Conservation (phyloP, 164 flowering plant species). For the Annona cherimola region DNA sequence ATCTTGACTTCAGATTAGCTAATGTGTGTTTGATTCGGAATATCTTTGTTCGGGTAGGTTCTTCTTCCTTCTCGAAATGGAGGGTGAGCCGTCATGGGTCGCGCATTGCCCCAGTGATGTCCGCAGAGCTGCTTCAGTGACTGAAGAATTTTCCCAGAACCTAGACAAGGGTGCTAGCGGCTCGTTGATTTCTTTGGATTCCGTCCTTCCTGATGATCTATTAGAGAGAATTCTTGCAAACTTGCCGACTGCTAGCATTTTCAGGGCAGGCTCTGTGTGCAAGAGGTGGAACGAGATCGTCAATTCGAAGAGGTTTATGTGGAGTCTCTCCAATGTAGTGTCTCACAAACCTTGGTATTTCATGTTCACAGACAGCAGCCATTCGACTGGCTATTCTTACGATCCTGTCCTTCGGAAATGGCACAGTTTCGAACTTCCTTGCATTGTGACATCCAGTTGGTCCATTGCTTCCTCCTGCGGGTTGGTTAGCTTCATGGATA, state of each 20-base stretch:
- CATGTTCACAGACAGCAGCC: slow-evolving; percentile 84
- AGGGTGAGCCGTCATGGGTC: slow-evolving; percentile 27
- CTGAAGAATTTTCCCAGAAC: slow-evolving; percentile 36
- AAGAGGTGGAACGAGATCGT: slow-evolving; percentile 83
- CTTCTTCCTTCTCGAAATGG: slow-evolving; percentile 13
- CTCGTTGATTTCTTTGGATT: slow-evolving; percentile 41
- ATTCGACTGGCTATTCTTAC: slow-evolving; percentile 73
- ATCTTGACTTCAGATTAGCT: background rate
- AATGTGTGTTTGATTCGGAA: background rate
- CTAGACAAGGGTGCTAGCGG: slow-evolving; percentile 43
- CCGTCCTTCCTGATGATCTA: slow-evolving; percentile 75
- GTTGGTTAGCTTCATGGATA: slow-evolving; percentile 83
- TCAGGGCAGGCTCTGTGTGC: slow-evolving; percentile 82
- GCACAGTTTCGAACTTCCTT: slow-evolving; percentile 77
- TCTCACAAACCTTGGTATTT: slow-evolving; percentile 88
- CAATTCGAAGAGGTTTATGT: slow-evolving; percentile 56
- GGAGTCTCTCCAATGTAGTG: slow-evolving; percentile 42
- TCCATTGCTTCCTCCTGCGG: slow-evolving; percentile 73
- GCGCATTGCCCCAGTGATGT: slow-evolving; percentile 9
- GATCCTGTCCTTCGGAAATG: slow-evolving; percentile 79
- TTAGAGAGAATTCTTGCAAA: slow-evolving; percentile 67
- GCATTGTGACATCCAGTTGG: slow-evolving; percentile 57
- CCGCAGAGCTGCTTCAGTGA: slow-evolving; percentile 23
- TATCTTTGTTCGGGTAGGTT: background rate
- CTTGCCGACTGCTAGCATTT: slow-evolving; percentile 78